A percentile compares a stretch with the other conserved stretches of the same genome.
These are phyloP conservation scores for Hypoxylon sp. DNA, from an alignment of 2,329 filamentous ascomycete genomes.

Conservation along the genomic window DNA sequence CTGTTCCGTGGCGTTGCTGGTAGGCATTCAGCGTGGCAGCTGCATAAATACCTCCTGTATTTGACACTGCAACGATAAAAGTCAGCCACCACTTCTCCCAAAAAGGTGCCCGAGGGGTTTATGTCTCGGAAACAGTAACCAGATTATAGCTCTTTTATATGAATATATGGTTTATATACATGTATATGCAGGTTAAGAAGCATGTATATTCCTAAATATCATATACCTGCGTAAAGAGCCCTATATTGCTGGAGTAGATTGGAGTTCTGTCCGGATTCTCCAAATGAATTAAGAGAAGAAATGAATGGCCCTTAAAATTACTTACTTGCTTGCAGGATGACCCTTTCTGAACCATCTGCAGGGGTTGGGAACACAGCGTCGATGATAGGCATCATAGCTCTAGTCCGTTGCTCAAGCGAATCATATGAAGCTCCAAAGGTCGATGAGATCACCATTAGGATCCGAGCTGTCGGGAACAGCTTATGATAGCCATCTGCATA, in stretches of 20 bases:
- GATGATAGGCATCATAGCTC: slow-evolving; percentile 63
- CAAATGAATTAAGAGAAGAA: not conserved
- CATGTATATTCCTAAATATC: no score
- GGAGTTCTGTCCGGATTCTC: no score
- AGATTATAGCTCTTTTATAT: no score
- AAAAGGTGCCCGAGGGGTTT: not conserved
- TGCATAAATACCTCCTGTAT: slow-evolving; percentile 69
- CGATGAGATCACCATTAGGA: slow-evolving; percentile 66
- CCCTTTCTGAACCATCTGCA: slow-evolving; percentile 50
- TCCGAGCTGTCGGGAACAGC: slow-evolving; percentile 65
- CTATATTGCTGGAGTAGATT: no score
- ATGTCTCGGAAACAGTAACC: not conserved
- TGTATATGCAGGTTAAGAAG: no score
- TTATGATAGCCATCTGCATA: slow-evolving; percentile 67
- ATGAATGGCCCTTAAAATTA: not conserved
- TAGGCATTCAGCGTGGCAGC: slow-evolving; percentile 66
- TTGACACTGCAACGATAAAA: slow-evolving; percentile 64
- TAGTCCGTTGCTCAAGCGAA: slow-evolving; percentile 60
- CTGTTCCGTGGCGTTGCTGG: slow-evolving; percentile 54
- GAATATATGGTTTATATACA: no score
- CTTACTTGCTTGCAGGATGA: slow-evolving; percentile 61
- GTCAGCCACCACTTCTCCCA: not conserved
- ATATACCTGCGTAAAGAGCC: no score
- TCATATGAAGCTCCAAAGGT: slow-evolving; percentile 64
- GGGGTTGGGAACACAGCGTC: slow-evolving; percentile 56